Percentiles rank a stretch among this genome's conserved stretches.
Conservation (phyloP, 1,284 basidiomycete genomes). For the Cutaneotrichosporon curvatum region DNA sequence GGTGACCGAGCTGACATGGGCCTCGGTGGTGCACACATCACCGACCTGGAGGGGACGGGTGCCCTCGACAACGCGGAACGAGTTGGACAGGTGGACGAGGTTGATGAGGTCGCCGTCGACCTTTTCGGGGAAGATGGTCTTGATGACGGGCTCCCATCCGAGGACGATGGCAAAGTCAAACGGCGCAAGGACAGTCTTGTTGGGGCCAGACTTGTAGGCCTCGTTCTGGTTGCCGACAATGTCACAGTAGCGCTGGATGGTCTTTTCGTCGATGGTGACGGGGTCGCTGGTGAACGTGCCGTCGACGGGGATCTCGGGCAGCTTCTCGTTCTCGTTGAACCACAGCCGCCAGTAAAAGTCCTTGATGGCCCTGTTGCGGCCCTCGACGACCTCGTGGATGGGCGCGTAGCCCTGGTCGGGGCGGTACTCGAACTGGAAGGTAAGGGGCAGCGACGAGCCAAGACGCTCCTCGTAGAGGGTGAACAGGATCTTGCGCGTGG, state of each 20-base stretch:
- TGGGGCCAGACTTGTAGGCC: constrained; percentile 66
- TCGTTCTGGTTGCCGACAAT: constrained; percentile 91
- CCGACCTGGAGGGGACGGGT: constrained; percentile 71
- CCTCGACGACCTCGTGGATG: constrained; percentile 81
- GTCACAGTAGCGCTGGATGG: constrained; percentile 83
- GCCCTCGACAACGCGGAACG: constrained; percentile 80
- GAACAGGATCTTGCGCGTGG: constrained; percentile 59
- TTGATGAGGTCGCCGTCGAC: constrained; percentile 91
- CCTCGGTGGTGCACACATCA: constrained; percentile 84
- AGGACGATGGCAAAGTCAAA: constrained; percentile 99
- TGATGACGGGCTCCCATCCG: constrained; percentile 97
- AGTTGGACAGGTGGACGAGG: constrained; percentile 93
- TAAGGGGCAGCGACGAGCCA: constrained; percentile 68
- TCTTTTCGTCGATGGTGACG: constrained; percentile 65
- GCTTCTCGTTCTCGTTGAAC: constrained; percentile 74
- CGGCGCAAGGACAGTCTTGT: constrained; percentile 67
- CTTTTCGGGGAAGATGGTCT: constrained; percentile 83
- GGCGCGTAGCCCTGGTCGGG: constrained; percentile 85
- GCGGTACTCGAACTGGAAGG: constrained; percentile 76
- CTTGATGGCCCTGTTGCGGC: constrained; percentile 88
- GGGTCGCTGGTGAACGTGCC: constrained; percentile 75
- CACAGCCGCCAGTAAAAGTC: constrained; percentile 94
- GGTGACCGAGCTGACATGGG: constrained; percentile 78
- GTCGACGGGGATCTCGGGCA: constrained; percentile 67
- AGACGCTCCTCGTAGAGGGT: constrained; percentile 78